Evolutionary conservation across 2,329 filamentous ascomycete species (phyloP).

Genomic region (Xylaria sp.): DNA sequence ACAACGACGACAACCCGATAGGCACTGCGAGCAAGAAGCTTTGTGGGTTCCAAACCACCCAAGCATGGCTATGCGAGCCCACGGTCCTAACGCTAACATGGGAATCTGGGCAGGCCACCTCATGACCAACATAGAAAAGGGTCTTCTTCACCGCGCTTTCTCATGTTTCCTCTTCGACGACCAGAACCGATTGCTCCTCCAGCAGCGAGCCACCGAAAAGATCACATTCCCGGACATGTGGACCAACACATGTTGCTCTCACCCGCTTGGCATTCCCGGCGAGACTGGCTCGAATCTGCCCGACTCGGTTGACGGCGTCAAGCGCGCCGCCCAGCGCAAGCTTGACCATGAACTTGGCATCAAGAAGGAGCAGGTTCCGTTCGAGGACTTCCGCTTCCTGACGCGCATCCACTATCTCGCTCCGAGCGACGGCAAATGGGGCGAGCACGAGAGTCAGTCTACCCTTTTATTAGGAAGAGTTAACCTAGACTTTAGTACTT

Average conservation of each 20-base stretch:
- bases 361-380: slow-evolving; percentile 84
- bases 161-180: slow-evolving; percentile 98
- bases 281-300: slow-evolving; percentile 88
- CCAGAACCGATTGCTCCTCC: slow-evolving; percentile 89
- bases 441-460: slow-evolving; percentile 91
- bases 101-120: slow-evolving; percentile 77
- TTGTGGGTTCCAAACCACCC: slow-evolving; percentile 66
- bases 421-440: slow-evolving; percentile 96
- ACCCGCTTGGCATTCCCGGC: slow-evolving; percentile 89
- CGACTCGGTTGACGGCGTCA: slow-evolving; percentile 85
- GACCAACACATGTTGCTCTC: slow-evolving; percentile 99
- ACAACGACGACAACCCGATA: slow-evolving; percentile 91
- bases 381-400: slow-evolving; percentile 92
- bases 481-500: slow-evolving; percentile 35
- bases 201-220: slow-evolving; percentile 95
- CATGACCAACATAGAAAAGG: slow-evolving; percentile 98
- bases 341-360: slow-evolving; percentile 96
- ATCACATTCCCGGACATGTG: slow-evolving; percentile 99
- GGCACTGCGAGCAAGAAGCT: slow-evolving; percentile 98
- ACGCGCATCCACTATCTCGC: slow-evolving; percentile 99
- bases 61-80: neutral
- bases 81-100: slow-evolving; percentile 21
- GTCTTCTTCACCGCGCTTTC: slow-evolving; percentile 95
- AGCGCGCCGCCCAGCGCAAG: slow-evolving; percentile 92
- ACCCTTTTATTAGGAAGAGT: neutral